phyloP scores from a whole-genome alignment of 2,329 filamentous ascomycete genomes.

The Beauveria varroae region DNA sequence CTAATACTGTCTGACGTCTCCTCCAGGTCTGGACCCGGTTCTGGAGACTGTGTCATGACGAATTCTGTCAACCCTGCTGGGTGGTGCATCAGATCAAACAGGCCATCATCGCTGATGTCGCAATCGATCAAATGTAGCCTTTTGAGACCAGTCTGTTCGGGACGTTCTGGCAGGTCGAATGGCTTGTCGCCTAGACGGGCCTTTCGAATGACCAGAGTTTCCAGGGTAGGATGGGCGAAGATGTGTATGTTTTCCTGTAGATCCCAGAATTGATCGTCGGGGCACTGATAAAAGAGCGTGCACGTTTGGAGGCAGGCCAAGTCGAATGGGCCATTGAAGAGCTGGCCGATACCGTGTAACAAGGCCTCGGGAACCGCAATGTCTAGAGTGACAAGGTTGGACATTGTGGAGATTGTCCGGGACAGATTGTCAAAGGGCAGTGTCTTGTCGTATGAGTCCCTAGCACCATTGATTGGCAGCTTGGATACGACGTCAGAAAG shows the following conservation, averaged over 20 bases:
- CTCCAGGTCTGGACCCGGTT: constrained; percentile 34
- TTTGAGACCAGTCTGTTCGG: constrained; percentile 36
- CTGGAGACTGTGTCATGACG: constrained; percentile 36
- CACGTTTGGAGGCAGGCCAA: constrained; percentile 39
- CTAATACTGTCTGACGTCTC: constrained; percentile 39
- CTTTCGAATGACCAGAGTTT: constrained; percentile 35
- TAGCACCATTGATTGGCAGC: constrained; percentile 21
- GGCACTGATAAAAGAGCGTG: constrained; percentile 39
- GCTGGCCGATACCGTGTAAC: constrained; percentile 37
- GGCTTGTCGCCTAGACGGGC: constrained; percentile 39
- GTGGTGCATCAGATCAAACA: constrained; percentile 32
- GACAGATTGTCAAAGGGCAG: constrained; percentile 35
- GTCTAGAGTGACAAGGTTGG: constrained; percentile 39
- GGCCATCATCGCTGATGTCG: constrained; percentile 38
- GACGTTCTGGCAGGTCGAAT: constrained; percentile 40
- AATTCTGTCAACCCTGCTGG: constrained; percentile 38
- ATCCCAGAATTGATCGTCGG: constrained; percentile 40
- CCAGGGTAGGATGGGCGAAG: constrained; percentile 41
- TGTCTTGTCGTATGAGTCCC: not conserved
- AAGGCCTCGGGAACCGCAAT: constrained; percentile 37
- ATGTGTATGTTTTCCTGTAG: constrained; percentile 45
- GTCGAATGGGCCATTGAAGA: constrained; percentile 45
- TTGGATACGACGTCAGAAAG: constrained; percentile 34
- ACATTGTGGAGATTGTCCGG: constrained; percentile 41
- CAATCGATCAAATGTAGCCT: constrained; percentile 40